Evolutionary conservation across 1,139 yeast species (phyloP).

Genomic region (Yamadazyma atlantica): DNA sequence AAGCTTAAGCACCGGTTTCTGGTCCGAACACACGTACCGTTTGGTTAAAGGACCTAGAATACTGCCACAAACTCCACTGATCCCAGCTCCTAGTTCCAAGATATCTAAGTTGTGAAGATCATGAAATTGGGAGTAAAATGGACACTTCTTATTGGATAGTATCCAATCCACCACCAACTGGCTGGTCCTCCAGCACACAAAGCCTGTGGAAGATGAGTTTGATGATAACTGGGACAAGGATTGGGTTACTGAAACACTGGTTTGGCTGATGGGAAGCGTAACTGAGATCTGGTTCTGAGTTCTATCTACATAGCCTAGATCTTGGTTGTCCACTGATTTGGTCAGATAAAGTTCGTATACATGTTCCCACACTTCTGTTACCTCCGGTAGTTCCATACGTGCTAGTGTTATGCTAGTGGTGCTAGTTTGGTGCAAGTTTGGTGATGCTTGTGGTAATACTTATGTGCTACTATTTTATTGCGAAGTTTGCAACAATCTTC

Average conservation of each 20-base stretch:
- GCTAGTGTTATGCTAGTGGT: neutral
- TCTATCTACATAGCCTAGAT: conserved; percentile 52
- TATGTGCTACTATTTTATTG: too few relatives aligned
- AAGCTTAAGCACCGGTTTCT: conserved; percentile 53
- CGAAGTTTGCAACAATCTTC: too few relatives aligned
- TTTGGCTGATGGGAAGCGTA: conserved; percentile 26
- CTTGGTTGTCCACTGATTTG: conserved; percentile 29
- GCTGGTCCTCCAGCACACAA: conserved; percentile 62
- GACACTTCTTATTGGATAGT: conserved; percentile 22
- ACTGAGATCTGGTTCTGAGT: conserved; percentile 28
- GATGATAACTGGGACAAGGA: conserved; percentile 44
- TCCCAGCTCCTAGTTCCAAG: conserved; percentile 69
- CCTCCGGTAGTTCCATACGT: conserved; percentile 15
- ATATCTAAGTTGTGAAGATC: conserved; percentile 23
- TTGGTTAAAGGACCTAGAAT: conserved; percentile 37
- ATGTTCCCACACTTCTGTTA: conserved; percentile 41
- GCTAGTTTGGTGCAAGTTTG: neutral
- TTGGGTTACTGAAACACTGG: conserved; percentile 38
- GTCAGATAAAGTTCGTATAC: conserved; percentile 47
- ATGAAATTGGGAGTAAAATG: conserved; percentile 17
- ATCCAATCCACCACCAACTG: conserved; percentile 57
- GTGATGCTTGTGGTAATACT: too few relatives aligned
- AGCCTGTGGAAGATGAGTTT: conserved; percentile 63
- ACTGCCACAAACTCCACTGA: conserved; percentile 55
- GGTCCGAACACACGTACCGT: conserved; percentile 62